Percentiles rank a stretch among this genome's conserved stretches.
phyloP scores from a whole-genome alignment of 2,329 filamentous ascomycete genomes.

The Grosmannia serpens region DNA sequence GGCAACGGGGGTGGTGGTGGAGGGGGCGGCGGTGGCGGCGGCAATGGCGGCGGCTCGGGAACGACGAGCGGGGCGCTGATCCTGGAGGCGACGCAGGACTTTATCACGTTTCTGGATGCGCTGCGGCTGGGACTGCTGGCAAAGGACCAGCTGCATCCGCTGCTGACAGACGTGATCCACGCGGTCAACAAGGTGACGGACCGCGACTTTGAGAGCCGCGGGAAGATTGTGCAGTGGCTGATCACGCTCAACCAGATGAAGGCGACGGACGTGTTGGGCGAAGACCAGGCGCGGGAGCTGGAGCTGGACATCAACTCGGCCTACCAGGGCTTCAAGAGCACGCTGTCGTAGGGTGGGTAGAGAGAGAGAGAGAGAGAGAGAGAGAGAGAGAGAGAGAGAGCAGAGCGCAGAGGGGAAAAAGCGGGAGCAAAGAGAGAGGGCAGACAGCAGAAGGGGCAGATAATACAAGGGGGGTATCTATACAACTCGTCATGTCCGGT shows the following conservation, averaged over 20 bases:
- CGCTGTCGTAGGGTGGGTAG: conserved; percentile 38
- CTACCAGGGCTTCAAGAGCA: conserved; percentile 86
- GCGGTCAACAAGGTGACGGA: conserved; percentile 96
- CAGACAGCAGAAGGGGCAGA: no score
- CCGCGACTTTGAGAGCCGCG: conserved; percentile 85
- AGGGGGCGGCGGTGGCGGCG: conserved; percentile 35
- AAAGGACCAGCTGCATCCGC: conserved; percentile 91
- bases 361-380: background rate
- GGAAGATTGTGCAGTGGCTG: conserved; percentile 97
- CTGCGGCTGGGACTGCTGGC: conserved; percentile 84
- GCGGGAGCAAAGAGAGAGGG: no score
- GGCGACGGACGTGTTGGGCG: conserved; percentile 78
- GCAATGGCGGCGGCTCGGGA: conserved; percentile 26
- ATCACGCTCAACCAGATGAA: conserved; percentile 98
- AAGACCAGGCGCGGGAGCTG: conserved; percentile 78
- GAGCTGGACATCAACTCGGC: conserved; percentile 90
- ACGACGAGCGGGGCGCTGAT: conserved; percentile 56
- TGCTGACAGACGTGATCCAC: conserved; percentile 91
- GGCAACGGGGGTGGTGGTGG: conserved; percentile 56
- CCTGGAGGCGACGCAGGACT: conserved; percentile 87
- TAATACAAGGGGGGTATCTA: background rate
- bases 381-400: no score
- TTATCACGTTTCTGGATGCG: conserved; percentile 95
- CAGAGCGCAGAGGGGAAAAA: no score
- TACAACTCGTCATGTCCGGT: no score